Percentiles rank a stretch among this genome's conserved stretches.
Evolutionary conservation across 306 rosid genomes (phyloP).

Genomic region (Ormosia semicastrata): DNA sequence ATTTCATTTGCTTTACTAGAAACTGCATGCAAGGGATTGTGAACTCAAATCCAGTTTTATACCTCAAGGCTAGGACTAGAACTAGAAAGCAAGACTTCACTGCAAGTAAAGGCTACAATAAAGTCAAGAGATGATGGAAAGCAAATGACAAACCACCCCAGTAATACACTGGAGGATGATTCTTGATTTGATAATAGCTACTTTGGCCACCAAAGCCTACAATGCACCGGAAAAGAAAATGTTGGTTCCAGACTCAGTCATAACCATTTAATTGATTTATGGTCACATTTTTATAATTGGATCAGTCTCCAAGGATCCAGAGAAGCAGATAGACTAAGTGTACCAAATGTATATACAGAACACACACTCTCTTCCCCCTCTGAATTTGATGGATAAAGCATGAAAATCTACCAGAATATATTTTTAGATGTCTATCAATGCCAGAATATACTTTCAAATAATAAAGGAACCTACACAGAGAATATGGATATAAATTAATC

Average conservation of each 20-base stretch:
- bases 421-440: background rate
- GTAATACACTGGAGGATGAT: conserved; percentile 49
- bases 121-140: conserved; percentile 68
- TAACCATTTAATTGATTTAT: background rate
- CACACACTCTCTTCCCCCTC: background rate
- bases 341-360: background rate
- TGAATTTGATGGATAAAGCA: background rate
- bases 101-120: conserved; percentile 65
- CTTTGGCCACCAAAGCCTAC: conserved; percentile 96
- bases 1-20: background rate
- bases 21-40: background rate
- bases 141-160: conserved; percentile 79
- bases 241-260: background rate
- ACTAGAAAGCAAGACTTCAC: conserved; percentile 42
- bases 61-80: conserved; percentile 56
- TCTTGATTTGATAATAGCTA: conserved; percentile 48
- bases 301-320: background rate
- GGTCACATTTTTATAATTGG: background rate
- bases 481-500: no score
- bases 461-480: no score
- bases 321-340: no score
- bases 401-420: no score
- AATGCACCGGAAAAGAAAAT: no score
- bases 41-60: conserved; percentile 18
- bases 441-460: no score